phyloP scores from a whole-genome alignment of 2,329 filamentous ascomycete species.

The Penicillium verrucosum region DNA sequence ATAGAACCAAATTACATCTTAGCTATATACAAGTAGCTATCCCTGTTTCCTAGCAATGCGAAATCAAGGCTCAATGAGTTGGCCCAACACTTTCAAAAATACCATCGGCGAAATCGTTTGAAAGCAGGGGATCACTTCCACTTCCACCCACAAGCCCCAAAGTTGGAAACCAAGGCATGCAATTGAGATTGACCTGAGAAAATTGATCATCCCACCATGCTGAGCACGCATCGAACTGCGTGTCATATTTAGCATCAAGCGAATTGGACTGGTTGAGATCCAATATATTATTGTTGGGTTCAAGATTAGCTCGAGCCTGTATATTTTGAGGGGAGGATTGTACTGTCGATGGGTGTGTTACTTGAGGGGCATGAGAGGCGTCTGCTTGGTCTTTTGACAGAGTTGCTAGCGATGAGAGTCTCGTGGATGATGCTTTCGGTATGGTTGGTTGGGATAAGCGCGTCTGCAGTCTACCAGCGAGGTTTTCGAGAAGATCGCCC shows the following conservation, averaged over 20 bases:
- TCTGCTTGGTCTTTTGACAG: not conserved
- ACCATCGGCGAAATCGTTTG: not conserved
- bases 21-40: not conserved
- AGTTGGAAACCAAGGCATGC: constrained; percentile 2
- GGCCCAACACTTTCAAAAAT: not conserved
- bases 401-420: not conserved
- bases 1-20: not conserved
- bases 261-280: not conserved
- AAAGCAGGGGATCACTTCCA: not conserved
- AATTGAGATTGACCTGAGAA: constrained; percentile 1
- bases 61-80: not conserved
- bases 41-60: not conserved
- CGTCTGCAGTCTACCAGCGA: too few species aligned
- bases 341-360: not conserved
- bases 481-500: too few species aligned
- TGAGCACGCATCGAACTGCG: not conserved
- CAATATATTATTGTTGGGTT: not conserved
- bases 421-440: too few species aligned
- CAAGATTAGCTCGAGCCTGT: not conserved
- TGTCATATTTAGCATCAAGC: not conserved
- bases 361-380: not conserved
- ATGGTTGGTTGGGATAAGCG: too few species aligned
- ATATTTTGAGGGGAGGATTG: not conserved
- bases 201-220: constrained; percentile 1
- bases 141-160: not conserved